These are phyloP conservation scores for Sporothrix euskadiensis DNA, from an alignment of 2,329 filamentous ascomycete genomes.

Conservation along the genomic window DNA sequence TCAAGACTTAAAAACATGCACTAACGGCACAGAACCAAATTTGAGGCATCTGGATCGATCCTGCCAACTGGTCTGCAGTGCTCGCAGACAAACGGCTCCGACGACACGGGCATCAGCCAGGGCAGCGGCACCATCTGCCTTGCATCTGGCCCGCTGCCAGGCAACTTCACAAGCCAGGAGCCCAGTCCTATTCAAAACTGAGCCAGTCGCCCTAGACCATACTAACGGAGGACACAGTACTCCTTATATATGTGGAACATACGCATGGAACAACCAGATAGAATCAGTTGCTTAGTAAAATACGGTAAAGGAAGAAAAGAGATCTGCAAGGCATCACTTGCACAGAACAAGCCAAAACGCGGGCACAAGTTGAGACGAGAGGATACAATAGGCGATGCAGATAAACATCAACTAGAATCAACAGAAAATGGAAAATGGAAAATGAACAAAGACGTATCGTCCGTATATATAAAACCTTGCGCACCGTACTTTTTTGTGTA, in stretches of 20 bases:
- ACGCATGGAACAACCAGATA: background rate
- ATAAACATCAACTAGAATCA: background rate
- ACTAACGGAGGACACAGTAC: background rate
- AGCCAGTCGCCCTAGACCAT: background rate
- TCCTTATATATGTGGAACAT: background rate
- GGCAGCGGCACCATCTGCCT: constrained; percentile 27
- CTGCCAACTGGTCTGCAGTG: constrained; percentile 25
- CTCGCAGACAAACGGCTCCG: constrained; percentile 11
- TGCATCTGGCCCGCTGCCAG: background rate
- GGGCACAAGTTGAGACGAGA: background rate
- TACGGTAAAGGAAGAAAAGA: background rate
- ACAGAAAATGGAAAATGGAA: no score
- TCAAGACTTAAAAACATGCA: background rate
- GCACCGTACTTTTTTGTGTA: background rate
- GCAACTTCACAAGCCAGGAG: constrained; percentile 33
- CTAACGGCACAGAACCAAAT: constrained; percentile 19
- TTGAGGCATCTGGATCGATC: constrained; percentile 31
- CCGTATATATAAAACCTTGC: constrained; percentile 9
- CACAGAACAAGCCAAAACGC: background rate
- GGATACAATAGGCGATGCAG: background rate
- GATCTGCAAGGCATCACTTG: no score
- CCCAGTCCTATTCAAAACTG: constrained; percentile 30
- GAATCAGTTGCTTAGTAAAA: background rate
- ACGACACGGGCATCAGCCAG: background rate
- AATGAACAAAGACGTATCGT: background rate